These are phyloP conservation scores for Coemansia sp. DNA, from an alignment of 192 early-diverging fungal genomes.

Conservation along the genomic window DNA sequence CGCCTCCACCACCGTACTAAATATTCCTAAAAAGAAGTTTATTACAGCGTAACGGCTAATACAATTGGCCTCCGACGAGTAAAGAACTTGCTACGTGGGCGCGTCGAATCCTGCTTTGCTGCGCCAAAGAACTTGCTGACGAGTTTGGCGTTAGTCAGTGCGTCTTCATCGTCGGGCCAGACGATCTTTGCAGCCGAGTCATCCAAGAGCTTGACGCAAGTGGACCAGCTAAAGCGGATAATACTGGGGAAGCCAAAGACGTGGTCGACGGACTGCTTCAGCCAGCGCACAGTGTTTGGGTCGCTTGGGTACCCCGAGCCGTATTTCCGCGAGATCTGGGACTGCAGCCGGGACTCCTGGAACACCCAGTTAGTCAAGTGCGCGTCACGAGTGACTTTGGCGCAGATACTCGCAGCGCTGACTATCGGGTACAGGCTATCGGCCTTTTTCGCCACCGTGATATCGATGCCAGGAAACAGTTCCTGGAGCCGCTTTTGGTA, in stretches of 20 bases:
- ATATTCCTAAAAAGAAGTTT: not conserved
- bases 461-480: constrained; percentile 72
- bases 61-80: constrained; percentile 11
- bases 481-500: constrained; percentile 76
- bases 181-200: constrained; percentile 31
- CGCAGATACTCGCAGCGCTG: constrained; percentile 92
- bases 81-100: constrained; percentile 44
- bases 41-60: constrained; percentile 18
- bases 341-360: constrained; percentile 37
- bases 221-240: constrained; percentile 95
- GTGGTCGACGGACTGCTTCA: constrained; percentile 68
- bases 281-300: constrained; percentile 87
- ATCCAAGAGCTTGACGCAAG: constrained; percentile 70
- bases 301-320: constrained; percentile 92
- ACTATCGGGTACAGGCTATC: constrained; percentile 93
- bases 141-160: not conserved
- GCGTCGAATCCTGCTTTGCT: not conserved
- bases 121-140: constrained; percentile 5
- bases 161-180: constrained; percentile 36
- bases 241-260: constrained; percentile 93
- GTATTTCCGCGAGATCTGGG: constrained; percentile 60
- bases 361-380: constrained; percentile 47
- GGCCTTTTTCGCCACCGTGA: constrained; percentile 92
- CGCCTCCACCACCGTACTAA: not conserved
- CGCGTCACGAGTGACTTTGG: constrained; percentile 69